Percentiles rank a stretch among this genome's conserved stretches.
phyloP scores from a whole-genome alignment of 1,284 basidiomycete genomes.

The Cryptococcus wingfieldii region DNA sequence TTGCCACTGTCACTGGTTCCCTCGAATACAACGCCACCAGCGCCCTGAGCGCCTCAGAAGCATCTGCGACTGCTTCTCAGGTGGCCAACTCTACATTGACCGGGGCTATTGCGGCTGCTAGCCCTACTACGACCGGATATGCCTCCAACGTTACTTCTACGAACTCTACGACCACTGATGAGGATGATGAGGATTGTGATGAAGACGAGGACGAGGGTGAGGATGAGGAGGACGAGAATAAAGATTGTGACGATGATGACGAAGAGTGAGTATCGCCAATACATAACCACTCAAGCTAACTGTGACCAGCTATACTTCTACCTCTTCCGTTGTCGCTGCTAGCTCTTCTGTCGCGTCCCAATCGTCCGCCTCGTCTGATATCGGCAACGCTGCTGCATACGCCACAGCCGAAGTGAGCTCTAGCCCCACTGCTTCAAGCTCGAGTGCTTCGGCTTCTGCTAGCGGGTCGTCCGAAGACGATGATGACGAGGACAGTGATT shows the following conservation, averaged over 20 bases:
- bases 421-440: background rate
- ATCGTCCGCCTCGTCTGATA: background rate
- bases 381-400: background rate
- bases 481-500: conserved; percentile 8
- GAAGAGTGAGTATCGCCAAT: background rate
- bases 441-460: no score
- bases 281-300: no score
- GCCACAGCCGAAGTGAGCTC: background rate
- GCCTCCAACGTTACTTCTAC: background rate
- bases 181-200: conserved; percentile 10
- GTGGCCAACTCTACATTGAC: background rate
- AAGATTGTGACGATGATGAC: conserved; percentile 3
- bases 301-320: background rate
- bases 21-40: background rate
- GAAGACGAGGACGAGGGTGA: conserved; percentile 7
- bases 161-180: conserved; percentile 4
- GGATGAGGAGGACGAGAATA: conserved; percentile 3
- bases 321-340: background rate
- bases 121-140: background rate
- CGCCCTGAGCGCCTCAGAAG: background rate
- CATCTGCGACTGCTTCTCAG: background rate
- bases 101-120: background rate
- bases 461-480: no score
- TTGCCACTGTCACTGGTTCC: conserved; percentile 2
- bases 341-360: background rate